Evolutionary conservation across 768 basidiomycete genomes (phyloP).

Genomic region (Amanita rimosa): DNA sequence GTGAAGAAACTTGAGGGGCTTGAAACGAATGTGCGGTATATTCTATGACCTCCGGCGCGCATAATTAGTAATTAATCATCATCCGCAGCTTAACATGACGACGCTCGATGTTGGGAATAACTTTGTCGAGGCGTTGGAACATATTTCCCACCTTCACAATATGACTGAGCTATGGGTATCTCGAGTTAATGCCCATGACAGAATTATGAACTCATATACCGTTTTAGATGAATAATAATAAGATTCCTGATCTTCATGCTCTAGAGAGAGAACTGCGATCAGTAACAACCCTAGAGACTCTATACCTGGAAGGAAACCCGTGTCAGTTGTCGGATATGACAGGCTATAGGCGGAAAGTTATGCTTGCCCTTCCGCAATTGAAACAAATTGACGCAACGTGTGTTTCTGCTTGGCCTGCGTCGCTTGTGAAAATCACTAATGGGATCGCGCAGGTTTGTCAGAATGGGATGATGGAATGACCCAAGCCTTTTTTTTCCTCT

Average conservation of each 20-base stretch:
- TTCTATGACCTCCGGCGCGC: not conserved
- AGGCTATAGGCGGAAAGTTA: conserved; percentile 82
- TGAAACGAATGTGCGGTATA: conserved; percentile 60
- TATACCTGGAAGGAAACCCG: conserved; percentile 95
- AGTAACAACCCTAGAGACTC: conserved; percentile 59
- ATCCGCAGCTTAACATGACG: conserved; percentile 46
- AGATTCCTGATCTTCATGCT: conserved; percentile 57
- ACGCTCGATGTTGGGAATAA: conserved; percentile 88
- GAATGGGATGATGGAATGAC: not conserved
- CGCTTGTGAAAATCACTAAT: not conserved
- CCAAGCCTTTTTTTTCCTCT: not conserved
- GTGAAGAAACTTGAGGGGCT: conserved; percentile 75
- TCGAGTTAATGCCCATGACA: conserved; percentile 1
- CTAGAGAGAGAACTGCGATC: conserved; percentile 58
- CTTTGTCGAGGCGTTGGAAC: conserved; percentile 69
- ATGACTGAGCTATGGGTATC: conserved; percentile 95
- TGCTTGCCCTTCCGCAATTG: conserved; percentile 78
- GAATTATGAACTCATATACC: not conserved
- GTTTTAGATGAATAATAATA: conserved; percentile 79
- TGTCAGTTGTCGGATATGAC: conserved; percentile 71
- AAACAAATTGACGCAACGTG: conserved; percentile 95
- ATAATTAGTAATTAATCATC: no score
- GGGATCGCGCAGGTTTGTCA: not conserved
- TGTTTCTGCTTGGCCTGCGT: conserved; percentile 22
- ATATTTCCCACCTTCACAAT: conserved; percentile 59